phyloP scores from a whole-genome alignment of 495 filamentous ascomycete species.

The Talaromyces adpressus region DNA sequence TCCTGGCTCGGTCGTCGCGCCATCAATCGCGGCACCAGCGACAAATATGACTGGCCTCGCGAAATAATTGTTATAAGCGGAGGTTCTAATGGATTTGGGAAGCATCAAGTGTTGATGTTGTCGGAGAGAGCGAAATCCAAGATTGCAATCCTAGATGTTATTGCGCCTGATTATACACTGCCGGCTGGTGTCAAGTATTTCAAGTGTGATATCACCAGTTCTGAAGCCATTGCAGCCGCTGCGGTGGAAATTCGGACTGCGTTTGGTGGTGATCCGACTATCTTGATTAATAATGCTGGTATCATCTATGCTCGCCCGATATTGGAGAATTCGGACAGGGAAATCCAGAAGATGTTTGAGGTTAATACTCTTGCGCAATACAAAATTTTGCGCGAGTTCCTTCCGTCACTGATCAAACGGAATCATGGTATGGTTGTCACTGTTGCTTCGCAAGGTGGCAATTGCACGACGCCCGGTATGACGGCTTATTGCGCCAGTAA shows the following conservation, averaged over 20 bases:
- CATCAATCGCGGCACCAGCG: conserved; percentile 53
- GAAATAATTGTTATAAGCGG: conserved; percentile 70
- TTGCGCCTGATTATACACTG: conserved; percentile 47
- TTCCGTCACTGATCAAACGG: conserved; percentile 52
- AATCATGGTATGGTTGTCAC: conserved; percentile 76
- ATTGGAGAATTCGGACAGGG: conserved; percentile 45
- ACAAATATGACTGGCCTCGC: conserved; percentile 59
- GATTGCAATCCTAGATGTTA: conserved; percentile 65
- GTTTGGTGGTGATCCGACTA: conserved; percentile 53
- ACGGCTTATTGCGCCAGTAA: conserved; percentile 63
- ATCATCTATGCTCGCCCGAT: conserved; percentile 54
- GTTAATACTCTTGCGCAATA: conserved; percentile 68
- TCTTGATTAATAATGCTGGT: conserved; percentile 74
- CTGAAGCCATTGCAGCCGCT: conserved; percentile 35
- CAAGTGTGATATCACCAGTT: conserved; percentile 57
- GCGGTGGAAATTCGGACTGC: conserved; percentile 43
- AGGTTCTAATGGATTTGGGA: conserved; percentile 63
- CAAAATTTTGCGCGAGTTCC: conserved; percentile 56
- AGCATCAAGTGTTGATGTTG: conserved; percentile 51
- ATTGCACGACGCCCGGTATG: conserved; percentile 54
- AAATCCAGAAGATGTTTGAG: conserved; percentile 59
- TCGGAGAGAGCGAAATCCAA: conserved; percentile 47
- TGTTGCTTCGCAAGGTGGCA: conserved; percentile 56
- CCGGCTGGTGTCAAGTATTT: conserved; percentile 51
- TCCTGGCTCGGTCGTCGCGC: conserved; percentile 43